Evolutionary conservation across 176 grass and related monocot species (phyloP), one percentile per base, ranked within the genome.

Genomic region (Sorghum bicolor): DNA sequence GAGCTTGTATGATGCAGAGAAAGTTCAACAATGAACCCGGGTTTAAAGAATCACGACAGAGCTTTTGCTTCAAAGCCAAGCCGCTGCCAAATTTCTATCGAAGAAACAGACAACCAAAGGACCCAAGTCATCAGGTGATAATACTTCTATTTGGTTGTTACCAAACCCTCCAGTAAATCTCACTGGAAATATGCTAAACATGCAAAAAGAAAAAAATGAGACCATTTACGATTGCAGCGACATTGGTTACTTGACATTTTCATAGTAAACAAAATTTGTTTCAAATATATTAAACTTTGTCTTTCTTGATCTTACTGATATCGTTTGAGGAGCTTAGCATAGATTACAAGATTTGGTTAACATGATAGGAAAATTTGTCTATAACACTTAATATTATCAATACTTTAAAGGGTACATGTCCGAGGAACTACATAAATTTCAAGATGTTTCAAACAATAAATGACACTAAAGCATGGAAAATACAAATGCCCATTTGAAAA

Each of bases 101-200:
- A n/a, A 94, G 75, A 78, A 88, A 12, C 65, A 92, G 94, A 83
- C 64, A 75, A 28, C 64, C 1, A 1, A 97, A 91, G 64, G 75
- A 92, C 74, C 57, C 81, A 48, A 94, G 41, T 17, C 78, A 85
- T 45, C 82, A 96, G 90, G 93, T 95, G 90, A 40, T 52, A 68
- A 45, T 0, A 14, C 12, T 70, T 77, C 45, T 33, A 28, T 45
- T 52, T 52, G 17, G 20, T 15, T 6, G 16, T 82, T 70, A 14
- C 13, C 66, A 70, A 70, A 11, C 41, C 28, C 6, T 20, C 48
- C 17, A 60, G 29, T 60, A n/a, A 43, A 69, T 25, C 34, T 57
- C 29, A 41, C 44, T 16, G 44, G 41, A 43, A 43, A 43, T n/a
- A 43, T 43, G 41, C 11, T 11, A 43, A 43, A 43, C 12, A 43